These are phyloP conservation scores for Neurospora sublineolata DNA, from an alignment of 495 filamentous ascomycete genomes.

Conservation along the genomic window DNA sequence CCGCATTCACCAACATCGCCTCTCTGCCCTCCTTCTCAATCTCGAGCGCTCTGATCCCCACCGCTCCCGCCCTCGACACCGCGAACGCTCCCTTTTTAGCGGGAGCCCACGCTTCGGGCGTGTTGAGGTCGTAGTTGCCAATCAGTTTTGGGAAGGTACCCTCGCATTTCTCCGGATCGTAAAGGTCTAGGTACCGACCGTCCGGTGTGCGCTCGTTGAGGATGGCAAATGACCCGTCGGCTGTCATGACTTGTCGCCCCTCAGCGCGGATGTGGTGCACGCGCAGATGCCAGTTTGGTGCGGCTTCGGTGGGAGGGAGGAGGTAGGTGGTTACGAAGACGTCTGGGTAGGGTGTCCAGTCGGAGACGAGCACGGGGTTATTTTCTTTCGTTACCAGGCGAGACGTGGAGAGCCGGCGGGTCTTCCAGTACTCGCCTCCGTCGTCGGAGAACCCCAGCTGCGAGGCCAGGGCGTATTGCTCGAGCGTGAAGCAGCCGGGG, in stretches of 20 bases:
- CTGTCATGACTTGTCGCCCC: constrained; percentile 50
- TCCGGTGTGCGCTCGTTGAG: constrained; percentile 46
- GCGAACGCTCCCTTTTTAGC: constrained; percentile 46
- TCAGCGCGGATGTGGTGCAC: constrained; percentile 45
- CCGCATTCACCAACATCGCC: constrained; percentile 55
- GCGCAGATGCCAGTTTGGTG: constrained; percentile 58
- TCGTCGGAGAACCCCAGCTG: constrained; percentile 69
- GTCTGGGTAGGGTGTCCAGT: constrained; percentile 57
- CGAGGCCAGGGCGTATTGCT: constrained; percentile 63
- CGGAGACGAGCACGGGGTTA: constrained; percentile 47
- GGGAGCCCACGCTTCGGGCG: constrained; percentile 44
- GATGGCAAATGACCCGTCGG: constrained; percentile 62
- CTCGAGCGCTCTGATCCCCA: constrained; percentile 55
- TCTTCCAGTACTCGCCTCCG: constrained; percentile 69
- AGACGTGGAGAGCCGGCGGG: constrained; percentile 48
- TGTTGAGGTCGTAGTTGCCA: constrained; percentile 43
- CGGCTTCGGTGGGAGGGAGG: constrained; percentile 40
- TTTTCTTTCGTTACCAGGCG: constrained; percentile 40
- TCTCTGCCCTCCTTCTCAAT: constrained; percentile 21
- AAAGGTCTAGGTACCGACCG: constrained; percentile 46
- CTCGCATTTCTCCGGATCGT: constrained; percentile 31
- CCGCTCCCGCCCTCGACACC: constrained; percentile 50
- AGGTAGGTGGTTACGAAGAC: constrained; percentile 53
- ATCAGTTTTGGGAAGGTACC: constrained; percentile 41
- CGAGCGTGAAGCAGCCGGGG: constrained; percentile 61